These are phyloP conservation scores for Auriscalpium vulgare DNA, from an alignment of 768 basidiomycete species.

Conservation along the genomic window DNA sequence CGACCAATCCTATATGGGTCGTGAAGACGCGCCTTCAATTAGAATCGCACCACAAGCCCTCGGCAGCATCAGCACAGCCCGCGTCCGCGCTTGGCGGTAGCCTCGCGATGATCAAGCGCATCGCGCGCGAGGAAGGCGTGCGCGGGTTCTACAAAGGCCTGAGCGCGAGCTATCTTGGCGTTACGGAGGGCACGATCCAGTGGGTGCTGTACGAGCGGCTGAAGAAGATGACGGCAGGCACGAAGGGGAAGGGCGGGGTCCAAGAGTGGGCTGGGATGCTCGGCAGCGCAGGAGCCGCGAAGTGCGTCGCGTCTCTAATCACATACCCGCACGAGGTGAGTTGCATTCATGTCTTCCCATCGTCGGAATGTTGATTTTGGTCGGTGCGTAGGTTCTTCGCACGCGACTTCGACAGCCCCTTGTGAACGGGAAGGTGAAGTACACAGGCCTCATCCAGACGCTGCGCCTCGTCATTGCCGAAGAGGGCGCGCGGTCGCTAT, in stretches of 20 bases:
- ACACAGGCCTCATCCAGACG: conserved; percentile 81
- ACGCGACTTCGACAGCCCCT: conserved; percentile 88
- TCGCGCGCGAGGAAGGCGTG: conserved; percentile 74
- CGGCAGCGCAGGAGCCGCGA: conserved; percentile 86
- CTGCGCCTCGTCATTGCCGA: conserved; percentile 79
- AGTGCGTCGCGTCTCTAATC: conserved; percentile 87
- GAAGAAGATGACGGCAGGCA: conserved; percentile 54
- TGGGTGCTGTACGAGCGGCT: conserved; percentile 95
- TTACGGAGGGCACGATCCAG: conserved; percentile 93
- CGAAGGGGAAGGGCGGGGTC: conserved; percentile 48
- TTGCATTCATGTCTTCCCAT: conserved; percentile 2
- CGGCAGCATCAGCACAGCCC: conserved; percentile 6
- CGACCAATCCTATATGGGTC: conserved; percentile 98
- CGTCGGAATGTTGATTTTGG: not conserved
- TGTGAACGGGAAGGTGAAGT: conserved; percentile 71
- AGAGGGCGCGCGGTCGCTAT: conserved; percentile 80
- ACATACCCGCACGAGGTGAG: conserved; percentile 97
- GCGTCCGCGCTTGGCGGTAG: conserved; percentile 41
- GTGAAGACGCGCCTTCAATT: conserved; percentile 96
- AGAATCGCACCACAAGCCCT: conserved; percentile 20
- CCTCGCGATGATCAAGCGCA: conserved; percentile 57
- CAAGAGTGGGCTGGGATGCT: conserved; percentile 77
- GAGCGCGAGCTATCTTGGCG: conserved; percentile 91
- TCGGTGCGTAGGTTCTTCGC: conserved; percentile 60
- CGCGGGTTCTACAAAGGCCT: conserved; percentile 92